A percentile compares a stretch with the other conserved stretches of the same genome.
Evolutionary conservation across 2,329 filamentous ascomycete species (phyloP).

Genomic region (Pseudocercospora cruenta): DNA sequence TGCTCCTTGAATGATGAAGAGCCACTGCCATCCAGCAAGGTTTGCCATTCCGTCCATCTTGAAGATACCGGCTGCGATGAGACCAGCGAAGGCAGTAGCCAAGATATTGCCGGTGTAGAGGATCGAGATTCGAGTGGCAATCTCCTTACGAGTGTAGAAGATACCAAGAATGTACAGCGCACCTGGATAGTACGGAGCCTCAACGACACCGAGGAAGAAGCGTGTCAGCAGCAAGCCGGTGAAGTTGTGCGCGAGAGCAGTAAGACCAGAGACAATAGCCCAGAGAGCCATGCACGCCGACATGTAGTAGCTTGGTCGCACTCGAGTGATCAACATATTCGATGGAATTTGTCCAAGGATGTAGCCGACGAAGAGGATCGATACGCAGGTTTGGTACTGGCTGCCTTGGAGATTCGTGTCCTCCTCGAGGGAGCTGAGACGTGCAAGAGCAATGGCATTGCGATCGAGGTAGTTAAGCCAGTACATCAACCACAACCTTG

Average conservation of each 20-base stretch:
- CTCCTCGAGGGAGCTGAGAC: slow-evolving; percentile 42
- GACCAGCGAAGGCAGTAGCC: slow-evolving; percentile 70
- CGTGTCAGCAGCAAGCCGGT: slow-evolving; percentile 31
- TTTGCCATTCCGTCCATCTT: slow-evolving; percentile 62
- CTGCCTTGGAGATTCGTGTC: slow-evolving; percentile 47
- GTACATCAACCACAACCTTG: slow-evolving; percentile 34
- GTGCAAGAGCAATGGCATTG: slow-evolving; percentile 54
- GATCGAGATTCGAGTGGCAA: slow-evolving; percentile 72
- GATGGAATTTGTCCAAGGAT: slow-evolving; percentile 48
- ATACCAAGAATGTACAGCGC: slow-evolving; percentile 66
- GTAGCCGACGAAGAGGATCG: slow-evolving; percentile 42
- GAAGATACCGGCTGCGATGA: slow-evolving; percentile 61
- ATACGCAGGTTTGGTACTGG: slow-evolving; percentile 46
- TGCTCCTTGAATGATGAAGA: slow-evolving; percentile 70
- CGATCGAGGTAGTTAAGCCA: slow-evolving; percentile 37
- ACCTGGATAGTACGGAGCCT: slow-evolving; percentile 36
- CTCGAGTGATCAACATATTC: slow-evolving; percentile 46
- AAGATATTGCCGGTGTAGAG: slow-evolving; percentile 57
- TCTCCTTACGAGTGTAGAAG: slow-evolving; percentile 74
- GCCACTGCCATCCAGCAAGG: slow-evolving; percentile 58
- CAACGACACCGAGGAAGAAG: slow-evolving; percentile 26
- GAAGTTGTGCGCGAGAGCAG: slow-evolving; percentile 30
- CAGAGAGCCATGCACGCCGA: slow-evolving; percentile 41
- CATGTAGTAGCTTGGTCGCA: slow-evolving; percentile 50
- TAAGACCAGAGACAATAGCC: slow-evolving; percentile 35